Percentiles rank a stretch among this genome's conserved stretches.
phyloP scores from a whole-genome alignment of 768 basidiomycete species.

The Tulasnella sp. region DNA sequence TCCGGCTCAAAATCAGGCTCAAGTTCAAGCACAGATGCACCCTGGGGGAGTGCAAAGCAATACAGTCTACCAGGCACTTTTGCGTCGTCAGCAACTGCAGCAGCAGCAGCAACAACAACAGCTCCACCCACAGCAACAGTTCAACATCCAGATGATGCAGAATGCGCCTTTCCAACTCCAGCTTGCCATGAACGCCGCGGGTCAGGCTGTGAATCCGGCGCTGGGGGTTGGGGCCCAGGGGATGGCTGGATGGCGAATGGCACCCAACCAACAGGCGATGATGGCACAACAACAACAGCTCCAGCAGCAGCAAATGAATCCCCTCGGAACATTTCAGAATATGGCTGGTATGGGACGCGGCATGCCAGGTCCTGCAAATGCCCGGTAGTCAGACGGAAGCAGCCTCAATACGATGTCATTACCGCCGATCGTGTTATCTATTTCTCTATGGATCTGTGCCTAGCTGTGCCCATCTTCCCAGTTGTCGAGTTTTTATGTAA shows the following conservation, averaged over 20 bases:
- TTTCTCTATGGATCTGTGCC: too few relatives aligned
- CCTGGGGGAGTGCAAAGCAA: background rate
- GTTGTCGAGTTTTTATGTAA: too few relatives aligned
- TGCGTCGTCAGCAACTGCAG: slow-evolving; percentile 19
- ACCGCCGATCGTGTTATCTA: too few relatives aligned
- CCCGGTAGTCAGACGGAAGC: too few relatives aligned
- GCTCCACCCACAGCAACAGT: slow-evolving; percentile 8
- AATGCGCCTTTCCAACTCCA: background rate
- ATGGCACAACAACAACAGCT: slow-evolving; percentile 15
- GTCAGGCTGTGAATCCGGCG: slow-evolving; percentile 20
- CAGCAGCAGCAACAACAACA: slow-evolving; percentile 11
- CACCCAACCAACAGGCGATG: slow-evolving; percentile 14
- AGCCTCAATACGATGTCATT: too few relatives aligned
- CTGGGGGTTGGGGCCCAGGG: too few relatives aligned
- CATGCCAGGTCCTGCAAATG: too few relatives aligned
- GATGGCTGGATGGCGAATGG: slow-evolving; percentile 19
- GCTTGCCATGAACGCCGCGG: slow-evolving; percentile 18
- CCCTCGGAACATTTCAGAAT: background rate
- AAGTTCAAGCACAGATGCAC: slow-evolving; percentile 15
- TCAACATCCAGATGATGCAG: background rate
- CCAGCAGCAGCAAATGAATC: slow-evolving; percentile 7
- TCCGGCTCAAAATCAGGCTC: slow-evolving; percentile 6
- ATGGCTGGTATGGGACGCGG: background rate
- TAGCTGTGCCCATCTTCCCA: too few relatives aligned
- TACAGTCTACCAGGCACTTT: slow-evolving; percentile 17